Conservation (phyloP, 2,329 filamentous ascomycete species). For the Pseudocercospora cruenta region DNA sequence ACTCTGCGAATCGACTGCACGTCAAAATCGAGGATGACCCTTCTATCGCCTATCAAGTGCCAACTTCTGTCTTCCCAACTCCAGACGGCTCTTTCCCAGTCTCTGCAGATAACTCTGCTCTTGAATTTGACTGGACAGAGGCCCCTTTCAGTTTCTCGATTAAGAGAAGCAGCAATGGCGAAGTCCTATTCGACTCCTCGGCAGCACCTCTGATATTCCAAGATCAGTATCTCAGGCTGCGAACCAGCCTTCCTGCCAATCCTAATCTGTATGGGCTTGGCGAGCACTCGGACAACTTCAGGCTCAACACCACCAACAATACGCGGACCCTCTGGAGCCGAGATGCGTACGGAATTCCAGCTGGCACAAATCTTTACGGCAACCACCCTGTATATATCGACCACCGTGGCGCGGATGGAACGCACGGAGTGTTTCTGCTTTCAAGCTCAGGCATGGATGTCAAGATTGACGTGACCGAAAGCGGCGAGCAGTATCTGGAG, state of each 20-base stretch:
- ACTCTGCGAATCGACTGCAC: constrained; percentile 59
- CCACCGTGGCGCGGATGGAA: constrained; percentile 60
- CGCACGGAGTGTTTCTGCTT: constrained; percentile 68
- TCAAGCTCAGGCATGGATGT: constrained; percentile 78
- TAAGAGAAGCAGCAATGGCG: constrained; percentile 30
- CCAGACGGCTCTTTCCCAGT: constrained; percentile 46
- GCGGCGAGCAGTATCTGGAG: constrained; percentile 67
- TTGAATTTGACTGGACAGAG: constrained; percentile 33
- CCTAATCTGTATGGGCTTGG: constrained; percentile 78
- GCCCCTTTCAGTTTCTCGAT: constrained; percentile 38
- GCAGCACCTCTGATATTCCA: constrained; percentile 37
- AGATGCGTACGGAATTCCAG: constrained; percentile 66
- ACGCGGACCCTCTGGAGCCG: constrained; percentile 71
- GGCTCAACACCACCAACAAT: constrained; percentile 68
- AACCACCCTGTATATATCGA: constrained; percentile 75
- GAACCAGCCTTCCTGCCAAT: constrained; percentile 68
- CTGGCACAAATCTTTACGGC: constrained; percentile 69
- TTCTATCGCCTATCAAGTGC: constrained; percentile 73
- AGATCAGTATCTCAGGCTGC: constrained; percentile 60
- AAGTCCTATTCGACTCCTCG: constrained; percentile 38
- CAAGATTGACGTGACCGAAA: constrained; percentile 66
- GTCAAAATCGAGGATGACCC: constrained; percentile 66
- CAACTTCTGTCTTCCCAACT: constrained; percentile 68
- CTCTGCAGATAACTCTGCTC: constrained; percentile 29
- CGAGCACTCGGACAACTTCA: constrained; percentile 66